phyloP scores from a whole-genome alignment of 2,329 filamentous ascomycete species.

The Apiospora kogelbergensis region DNA sequence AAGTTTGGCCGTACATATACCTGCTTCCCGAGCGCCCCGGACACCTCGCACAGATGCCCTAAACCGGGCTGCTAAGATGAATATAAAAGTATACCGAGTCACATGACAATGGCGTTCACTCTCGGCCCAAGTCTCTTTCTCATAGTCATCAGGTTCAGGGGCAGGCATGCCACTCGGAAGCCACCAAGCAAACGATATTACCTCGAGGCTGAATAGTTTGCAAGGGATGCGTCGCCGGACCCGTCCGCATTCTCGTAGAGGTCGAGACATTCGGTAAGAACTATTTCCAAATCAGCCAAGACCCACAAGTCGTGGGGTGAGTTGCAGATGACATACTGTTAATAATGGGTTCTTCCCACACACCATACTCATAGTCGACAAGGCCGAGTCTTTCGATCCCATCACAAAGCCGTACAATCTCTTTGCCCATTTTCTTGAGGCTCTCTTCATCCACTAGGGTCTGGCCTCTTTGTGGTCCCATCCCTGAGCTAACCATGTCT shows the following conservation, averaged over 20 bases:
- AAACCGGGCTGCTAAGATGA: background rate
- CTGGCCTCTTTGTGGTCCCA: conserved; percentile 56
- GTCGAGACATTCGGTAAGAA: conserved; percentile 41
- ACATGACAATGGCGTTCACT: background rate
- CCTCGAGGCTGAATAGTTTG: background rate
- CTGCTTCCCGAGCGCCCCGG: too few relatives aligned
- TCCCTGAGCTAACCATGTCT: conserved; percentile 66
- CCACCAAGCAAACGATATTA: background rate
- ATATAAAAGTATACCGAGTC: background rate
- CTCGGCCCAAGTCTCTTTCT: background rate
- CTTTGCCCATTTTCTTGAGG: conserved; percentile 77
- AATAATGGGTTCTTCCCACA: conserved; percentile 92
- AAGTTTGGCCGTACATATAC: background rate
- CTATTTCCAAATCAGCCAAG: conserved; percentile 20
- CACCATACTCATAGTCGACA: conserved; percentile 95
- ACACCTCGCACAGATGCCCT: background rate
- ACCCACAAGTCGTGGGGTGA: background rate
- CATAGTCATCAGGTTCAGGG: background rate
- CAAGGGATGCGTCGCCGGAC: background rate
- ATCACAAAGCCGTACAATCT: conserved; percentile 81
- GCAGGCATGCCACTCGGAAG: background rate
- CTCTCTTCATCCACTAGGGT: conserved; percentile 66
- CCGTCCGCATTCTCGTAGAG: conserved; percentile 42
- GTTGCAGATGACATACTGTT: conserved; percentile 59
- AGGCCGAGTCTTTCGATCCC: conserved; percentile 86